Base-by-base conservation (phyloP, 768 basidiomycete genomes). In the Trametes maxima region DNA sequence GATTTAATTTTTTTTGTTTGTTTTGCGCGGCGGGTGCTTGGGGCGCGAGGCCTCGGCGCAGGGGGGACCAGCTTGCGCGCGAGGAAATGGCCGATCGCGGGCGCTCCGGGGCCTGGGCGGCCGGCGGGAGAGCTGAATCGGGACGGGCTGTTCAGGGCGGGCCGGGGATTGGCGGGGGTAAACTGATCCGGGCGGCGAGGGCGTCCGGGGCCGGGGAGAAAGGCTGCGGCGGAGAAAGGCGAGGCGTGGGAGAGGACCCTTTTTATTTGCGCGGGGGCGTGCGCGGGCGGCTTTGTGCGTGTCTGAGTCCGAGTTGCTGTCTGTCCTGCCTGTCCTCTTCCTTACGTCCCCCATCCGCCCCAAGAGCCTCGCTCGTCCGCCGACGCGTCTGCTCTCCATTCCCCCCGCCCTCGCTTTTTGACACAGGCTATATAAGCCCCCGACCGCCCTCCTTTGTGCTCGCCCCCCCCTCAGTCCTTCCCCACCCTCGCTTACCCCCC, bases 401-500 rank as follows among this genome's bases (percentile, higher is more conserved):
- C 46, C 43, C 42, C 43, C 43, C 48, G 16, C 52, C 55, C 28
- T 37, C 25, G 24, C 46, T 48, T 63, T 59, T 40, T 43, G 10
- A 40, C 40, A 14, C 21, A 8, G 14, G 35, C 28, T 57, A 57
- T 49, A 57, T 60, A 50, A 46, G 36, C 63, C 59, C 57, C 33
- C 60, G 39, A 56, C 66, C 62, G 58, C 64, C 63, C 52, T 58
- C 54, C 55, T 44, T 58, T 25, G 53, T 54, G 61, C 55, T 51
- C 43, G 55, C 45, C 61, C 56, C 36, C 48, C 45, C 28, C 28
- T 33, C 61, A 57, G 55, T 62, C 61, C 55, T 63, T 65, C 57
- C 53, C 44, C 56, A 57, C 56, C 55, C 49, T 42, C 56, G 42
- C 54, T 62, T 59, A 22, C 56, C 37, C 49, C 45, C 54, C 51